A percentile compares a stretch with the other conserved stretches of the same genome.
These are phyloP conservation scores for Peribolospora baueri DNA, from an alignment of 768 basidiomycete species.

Conservation along the genomic window DNA sequence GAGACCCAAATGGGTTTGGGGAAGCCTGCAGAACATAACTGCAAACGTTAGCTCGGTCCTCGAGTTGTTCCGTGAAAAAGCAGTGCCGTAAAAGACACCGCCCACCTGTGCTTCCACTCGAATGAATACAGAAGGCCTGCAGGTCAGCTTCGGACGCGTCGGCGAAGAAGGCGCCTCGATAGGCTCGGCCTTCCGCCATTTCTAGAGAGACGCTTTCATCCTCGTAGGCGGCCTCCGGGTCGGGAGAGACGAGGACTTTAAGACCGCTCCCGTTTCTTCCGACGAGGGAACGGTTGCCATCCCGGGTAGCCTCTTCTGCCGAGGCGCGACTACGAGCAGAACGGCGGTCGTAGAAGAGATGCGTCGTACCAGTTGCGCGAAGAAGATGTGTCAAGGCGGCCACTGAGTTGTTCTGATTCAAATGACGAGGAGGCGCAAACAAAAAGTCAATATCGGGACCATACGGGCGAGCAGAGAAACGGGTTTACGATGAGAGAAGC, in stretches of 20 bases:
- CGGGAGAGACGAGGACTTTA: background rate
- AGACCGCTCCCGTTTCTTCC: background rate
- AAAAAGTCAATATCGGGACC: too few relatives aligned
- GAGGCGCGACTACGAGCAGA: too few relatives aligned
- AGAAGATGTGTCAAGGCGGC: constrained; percentile 28
- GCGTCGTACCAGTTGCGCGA: constrained; percentile 20
- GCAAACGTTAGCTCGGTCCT: too few relatives aligned
- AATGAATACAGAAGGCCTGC: constrained; percentile 25
- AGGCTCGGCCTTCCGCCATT: background rate
- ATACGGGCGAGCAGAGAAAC: too few relatives aligned
- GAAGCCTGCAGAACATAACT: background rate
- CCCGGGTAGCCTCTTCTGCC: too few relatives aligned
- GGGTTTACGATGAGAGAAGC: too few relatives aligned
- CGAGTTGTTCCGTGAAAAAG: background rate
- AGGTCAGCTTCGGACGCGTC: constrained; percentile 20
- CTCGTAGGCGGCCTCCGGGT: background rate
- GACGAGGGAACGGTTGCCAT: background rate
- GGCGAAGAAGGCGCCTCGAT: constrained; percentile 12
- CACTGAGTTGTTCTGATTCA: constrained; percentile 23
- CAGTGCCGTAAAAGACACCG: background rate
- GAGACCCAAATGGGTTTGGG: constrained; percentile 21
- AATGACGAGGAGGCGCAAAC: background rate
- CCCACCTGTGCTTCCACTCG: constrained; percentile 28
- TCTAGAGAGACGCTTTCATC: background rate
- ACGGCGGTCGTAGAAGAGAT: constrained; percentile 22